These are phyloP conservation scores for Naganishia friedmannii DNA, from an alignment of 768 basidiomycete species.

Conservation along the genomic window DNA sequence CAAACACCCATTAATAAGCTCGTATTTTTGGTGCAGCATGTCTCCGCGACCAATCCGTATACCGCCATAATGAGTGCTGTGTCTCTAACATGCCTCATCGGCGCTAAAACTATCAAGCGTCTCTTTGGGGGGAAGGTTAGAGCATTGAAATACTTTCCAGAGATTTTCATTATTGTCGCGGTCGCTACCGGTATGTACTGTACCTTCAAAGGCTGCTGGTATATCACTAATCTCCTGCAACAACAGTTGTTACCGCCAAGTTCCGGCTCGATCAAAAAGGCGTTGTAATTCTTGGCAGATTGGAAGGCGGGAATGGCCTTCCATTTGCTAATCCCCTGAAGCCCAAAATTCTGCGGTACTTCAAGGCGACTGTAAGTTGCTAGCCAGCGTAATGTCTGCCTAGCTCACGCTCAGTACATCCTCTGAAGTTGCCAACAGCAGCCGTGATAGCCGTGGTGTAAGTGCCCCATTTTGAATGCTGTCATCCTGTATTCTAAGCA, in stretches of 20 bases:
- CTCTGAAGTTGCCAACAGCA: slow-evolving; percentile 47
- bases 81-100: slow-evolving; percentile 65
- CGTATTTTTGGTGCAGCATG: slow-evolving; percentile 65
- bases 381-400: background rate
- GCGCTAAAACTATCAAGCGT: slow-evolving; percentile 56
- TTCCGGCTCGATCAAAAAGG: slow-evolving; percentile 74
- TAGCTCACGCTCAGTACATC: background rate
- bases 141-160: slow-evolving; percentile 75
- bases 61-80: slow-evolving; percentile 75
- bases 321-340: slow-evolving; percentile 71
- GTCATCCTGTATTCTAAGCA: background rate
- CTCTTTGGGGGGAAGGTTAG: slow-evolving; percentile 49
- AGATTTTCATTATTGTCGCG: slow-evolving; percentile 84
- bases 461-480: slow-evolving; percentile 27
- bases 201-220: background rate
- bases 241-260: slow-evolving; percentile 64
- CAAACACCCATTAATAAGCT: slow-evolving; percentile 58
- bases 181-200: slow-evolving; percentile 68
- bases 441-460: slow-evolving; percentile 77
- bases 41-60: slow-evolving; percentile 57
- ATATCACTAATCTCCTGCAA: slow-evolving; percentile 28
- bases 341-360: slow-evolving; percentile 61
- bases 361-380: slow-evolving; percentile 61
- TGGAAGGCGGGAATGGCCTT: slow-evolving; percentile 60
- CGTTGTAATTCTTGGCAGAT: slow-evolving; percentile 76